Conservation (phyloP, 257 asterid species). For the Solanum dulcamara region DNA sequence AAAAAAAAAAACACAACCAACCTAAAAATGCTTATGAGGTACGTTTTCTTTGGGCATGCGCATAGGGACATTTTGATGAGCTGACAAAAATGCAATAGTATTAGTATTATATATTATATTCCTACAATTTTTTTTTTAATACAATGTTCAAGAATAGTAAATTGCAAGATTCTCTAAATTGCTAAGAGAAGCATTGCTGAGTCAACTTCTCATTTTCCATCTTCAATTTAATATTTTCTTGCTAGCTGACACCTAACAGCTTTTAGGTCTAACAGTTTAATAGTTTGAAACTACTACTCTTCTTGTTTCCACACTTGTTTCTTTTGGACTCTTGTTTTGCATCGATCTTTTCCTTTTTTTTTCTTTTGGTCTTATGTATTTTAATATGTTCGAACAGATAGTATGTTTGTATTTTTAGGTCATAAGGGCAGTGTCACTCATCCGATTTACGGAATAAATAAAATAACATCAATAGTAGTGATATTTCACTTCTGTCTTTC, state of each 20-base stretch:
- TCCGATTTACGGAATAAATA: not conserved
- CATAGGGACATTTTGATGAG: not conserved
- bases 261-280: not conserved
- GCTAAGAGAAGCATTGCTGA: conserved; percentile 1
- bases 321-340: not conserved
- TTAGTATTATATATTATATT: not conserved
- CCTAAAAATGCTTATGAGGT: not conserved
- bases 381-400: not conserved
- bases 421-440: not conserved
- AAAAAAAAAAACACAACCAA: too few relatives aligned
- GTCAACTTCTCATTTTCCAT: not conserved
- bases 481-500: not conserved
- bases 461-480: not conserved
- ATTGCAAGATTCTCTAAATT: conserved; percentile 30
- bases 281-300: not conserved
- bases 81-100: conserved; percentile 1
- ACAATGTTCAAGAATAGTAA: not conserved
- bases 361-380: not conserved
- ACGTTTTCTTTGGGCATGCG: not conserved
- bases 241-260: conserved; percentile 21
- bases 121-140: not conserved
- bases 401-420: not conserved
- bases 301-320: not conserved
- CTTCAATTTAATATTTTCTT: conserved; percentile 1
- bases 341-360: not conserved